Conservation (phyloP, 768 basidiomycete genomes). For the Trametes meyenii region DNA sequence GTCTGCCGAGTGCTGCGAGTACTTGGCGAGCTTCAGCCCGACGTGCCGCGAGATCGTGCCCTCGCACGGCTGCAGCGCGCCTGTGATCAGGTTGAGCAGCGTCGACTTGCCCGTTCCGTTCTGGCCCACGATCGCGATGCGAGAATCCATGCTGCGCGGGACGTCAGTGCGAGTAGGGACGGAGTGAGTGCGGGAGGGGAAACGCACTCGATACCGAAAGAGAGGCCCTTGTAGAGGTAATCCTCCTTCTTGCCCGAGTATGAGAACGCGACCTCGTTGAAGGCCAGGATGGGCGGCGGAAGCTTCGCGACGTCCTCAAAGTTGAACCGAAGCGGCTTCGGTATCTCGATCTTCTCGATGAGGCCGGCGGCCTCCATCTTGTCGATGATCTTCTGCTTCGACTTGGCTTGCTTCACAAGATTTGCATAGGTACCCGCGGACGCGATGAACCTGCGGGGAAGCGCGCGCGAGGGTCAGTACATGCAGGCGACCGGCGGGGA, state of each 20-base stretch:
- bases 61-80: constrained; percentile 73
- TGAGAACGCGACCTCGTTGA: constrained; percentile 91
- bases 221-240: constrained; percentile 84
- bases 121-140: constrained; percentile 93
- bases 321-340: constrained; percentile 83
- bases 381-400: constrained; percentile 99
- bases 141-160: constrained; percentile 79
- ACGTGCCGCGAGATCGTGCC: constrained; percentile 91
- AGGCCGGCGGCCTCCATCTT: constrained; percentile 99
- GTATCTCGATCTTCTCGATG: constrained; percentile 84
- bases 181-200: background rate
- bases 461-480: background rate
- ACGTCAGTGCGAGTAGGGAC: background rate
- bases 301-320: constrained; percentile 94
- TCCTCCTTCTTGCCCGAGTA: constrained; percentile 91
- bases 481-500: too few relatives aligned
- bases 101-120: constrained; percentile 97
- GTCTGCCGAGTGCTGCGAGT: constrained; percentile 98
- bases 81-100: constrained; percentile 87
- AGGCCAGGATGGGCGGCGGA: constrained; percentile 97
- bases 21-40: constrained; percentile 93
- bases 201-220: constrained; percentile 96
- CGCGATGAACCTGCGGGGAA: constrained; percentile 78
- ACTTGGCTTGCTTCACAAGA: constrained; percentile 97
- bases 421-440: constrained; percentile 99